Percentiles rank a stretch among this genome's conserved stretches.
phyloP scores from a whole-genome alignment of 2,329 filamentous ascomycete genomes.

The Catunica adiposa region DNA sequence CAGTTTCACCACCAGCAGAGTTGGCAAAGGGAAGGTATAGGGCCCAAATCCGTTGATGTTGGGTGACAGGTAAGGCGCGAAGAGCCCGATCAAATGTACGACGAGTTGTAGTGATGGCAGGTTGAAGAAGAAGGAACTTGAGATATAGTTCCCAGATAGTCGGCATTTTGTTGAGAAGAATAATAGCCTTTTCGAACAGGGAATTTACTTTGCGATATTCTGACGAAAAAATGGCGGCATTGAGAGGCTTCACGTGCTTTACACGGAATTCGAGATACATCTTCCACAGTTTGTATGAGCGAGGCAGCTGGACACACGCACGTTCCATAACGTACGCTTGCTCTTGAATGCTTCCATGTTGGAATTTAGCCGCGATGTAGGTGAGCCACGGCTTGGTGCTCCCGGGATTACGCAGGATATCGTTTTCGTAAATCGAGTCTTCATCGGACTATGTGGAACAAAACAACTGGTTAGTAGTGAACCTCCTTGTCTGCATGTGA shows the following conservation, averaged over 20 bases:
- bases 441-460: slow-evolving; percentile 48
- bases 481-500: neutral
- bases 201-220: slow-evolving; percentile 91
- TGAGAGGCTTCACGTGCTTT: slow-evolving; percentile 66
- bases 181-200: slow-evolving; percentile 80
- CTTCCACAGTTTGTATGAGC: slow-evolving; percentile 98
- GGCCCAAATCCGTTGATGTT: slow-evolving; percentile 91
- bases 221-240: slow-evolving; percentile 58
- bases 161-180: slow-evolving; percentile 97
- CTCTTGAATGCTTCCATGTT: slow-evolving; percentile 70
- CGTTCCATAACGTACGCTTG: slow-evolving; percentile 80
- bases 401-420: slow-evolving; percentile 69
- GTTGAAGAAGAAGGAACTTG: slow-evolving; percentile 74
- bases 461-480: neutral
- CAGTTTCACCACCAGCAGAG: slow-evolving; percentile 76
- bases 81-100: slow-evolving; percentile 84
- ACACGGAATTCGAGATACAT: slow-evolving; percentile 79
- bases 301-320: slow-evolving; percentile 73
- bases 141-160: slow-evolving; percentile 97
- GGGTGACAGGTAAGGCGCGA: slow-evolving; percentile 78
- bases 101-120: slow-evolving; percentile 73
- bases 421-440: slow-evolving; percentile 92
- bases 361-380: slow-evolving; percentile 80
- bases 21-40: slow-evolving; percentile 83
- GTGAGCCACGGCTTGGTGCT: slow-evolving; percentile 89